phyloP scores from a whole-genome alignment of 2,329 filamentous ascomycete genomes.

The Xylariaceae sp. region DNA sequence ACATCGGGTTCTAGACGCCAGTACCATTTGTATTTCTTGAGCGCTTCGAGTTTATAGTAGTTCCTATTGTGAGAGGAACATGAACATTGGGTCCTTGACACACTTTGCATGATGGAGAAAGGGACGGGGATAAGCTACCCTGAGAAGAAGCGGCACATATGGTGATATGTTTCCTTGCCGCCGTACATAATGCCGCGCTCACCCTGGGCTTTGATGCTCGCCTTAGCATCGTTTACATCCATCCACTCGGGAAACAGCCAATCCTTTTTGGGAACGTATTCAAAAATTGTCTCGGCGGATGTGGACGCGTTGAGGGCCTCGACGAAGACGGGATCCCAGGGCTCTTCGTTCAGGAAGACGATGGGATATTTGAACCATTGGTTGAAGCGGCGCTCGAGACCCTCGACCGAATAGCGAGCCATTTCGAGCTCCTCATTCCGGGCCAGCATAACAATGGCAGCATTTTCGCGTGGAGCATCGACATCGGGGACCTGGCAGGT shows the following conservation, averaged over 20 bases:
- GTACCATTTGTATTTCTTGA: slow-evolving; percentile 42
- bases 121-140: slow-evolving; percentile 30
- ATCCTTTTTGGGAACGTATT: slow-evolving; percentile 36
- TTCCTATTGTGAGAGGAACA: slow-evolving; percentile 27
- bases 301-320: slow-evolving; percentile 29
- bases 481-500: slow-evolving; percentile 26
- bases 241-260: slow-evolving; percentile 39
- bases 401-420: slow-evolving; percentile 37
- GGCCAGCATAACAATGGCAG: slow-evolving; percentile 43
- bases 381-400: slow-evolving; percentile 42
- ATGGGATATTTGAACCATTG: slow-evolving; percentile 43
- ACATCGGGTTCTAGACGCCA: slow-evolving; percentile 43
- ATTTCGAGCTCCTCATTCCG: slow-evolving; percentile 40
- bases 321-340: slow-evolving; percentile 37
- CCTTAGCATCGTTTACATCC: slow-evolving; percentile 29
- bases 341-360: slow-evolving; percentile 44
- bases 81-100: not conserved
- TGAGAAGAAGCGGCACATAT: slow-evolving; percentile 42
- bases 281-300: slow-evolving; percentile 37
- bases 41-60: slow-evolving; percentile 40
- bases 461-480: slow-evolving; percentile 36
- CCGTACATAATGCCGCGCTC: slow-evolving; percentile 36
- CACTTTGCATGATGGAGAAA: not conserved
- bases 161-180: slow-evolving; percentile 39
- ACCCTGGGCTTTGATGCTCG: slow-evolving; percentile 34